Evolutionary conservation across 805 yeast genomes (phyloP).

Genomic region (Starmerella floris): DNA sequence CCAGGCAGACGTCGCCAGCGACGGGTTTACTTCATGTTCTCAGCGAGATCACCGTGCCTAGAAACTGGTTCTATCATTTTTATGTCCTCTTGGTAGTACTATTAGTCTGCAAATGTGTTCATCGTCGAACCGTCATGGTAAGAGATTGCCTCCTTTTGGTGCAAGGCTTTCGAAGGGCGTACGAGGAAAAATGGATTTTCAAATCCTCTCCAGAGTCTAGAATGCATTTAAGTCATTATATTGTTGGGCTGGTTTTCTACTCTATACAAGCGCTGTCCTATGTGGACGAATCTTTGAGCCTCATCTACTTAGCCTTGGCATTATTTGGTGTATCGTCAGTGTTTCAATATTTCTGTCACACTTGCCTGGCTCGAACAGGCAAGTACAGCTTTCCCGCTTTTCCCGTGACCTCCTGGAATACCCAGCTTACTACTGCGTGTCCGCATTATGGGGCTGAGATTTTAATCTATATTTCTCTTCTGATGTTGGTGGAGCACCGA

Average conservation of each 20-base stretch:
- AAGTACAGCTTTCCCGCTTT: conserved; percentile 43
- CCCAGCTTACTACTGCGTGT: conserved; percentile 30
- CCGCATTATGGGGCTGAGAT: conserved; percentile 57
- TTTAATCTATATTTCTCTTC: conserved; percentile 32
- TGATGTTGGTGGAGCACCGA: conserved; percentile 2
- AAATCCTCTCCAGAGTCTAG: conserved; percentile 30
- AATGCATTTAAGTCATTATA: conserved; percentile 47
- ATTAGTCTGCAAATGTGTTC: neutral
- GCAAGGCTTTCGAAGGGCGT: conserved; percentile 39
- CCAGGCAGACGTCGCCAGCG: neutral
- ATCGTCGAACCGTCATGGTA: neutral
- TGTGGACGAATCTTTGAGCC: neutral
- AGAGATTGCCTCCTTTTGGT: conserved; percentile 19
- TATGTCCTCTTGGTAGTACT: conserved; percentile 19
- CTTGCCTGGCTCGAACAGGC: conserved; percentile 34
- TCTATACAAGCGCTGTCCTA: conserved; percentile 10
- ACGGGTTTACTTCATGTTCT: conserved; percentile 1
- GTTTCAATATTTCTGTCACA: conserved; percentile 40
- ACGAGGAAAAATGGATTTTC: conserved; percentile 37
- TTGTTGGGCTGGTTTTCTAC: conserved; percentile 45
- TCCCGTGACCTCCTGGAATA: conserved; percentile 27
- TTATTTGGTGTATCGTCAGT: conserved; percentile 29
- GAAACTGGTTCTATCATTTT: conserved; percentile 27
- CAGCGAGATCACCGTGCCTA: conserved; percentile 23
- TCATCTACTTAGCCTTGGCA: conserved; percentile 2